phyloP scores from a whole-genome alignment of 2,329 filamentous ascomycete species.

The Helminthosporium solani region DNA sequence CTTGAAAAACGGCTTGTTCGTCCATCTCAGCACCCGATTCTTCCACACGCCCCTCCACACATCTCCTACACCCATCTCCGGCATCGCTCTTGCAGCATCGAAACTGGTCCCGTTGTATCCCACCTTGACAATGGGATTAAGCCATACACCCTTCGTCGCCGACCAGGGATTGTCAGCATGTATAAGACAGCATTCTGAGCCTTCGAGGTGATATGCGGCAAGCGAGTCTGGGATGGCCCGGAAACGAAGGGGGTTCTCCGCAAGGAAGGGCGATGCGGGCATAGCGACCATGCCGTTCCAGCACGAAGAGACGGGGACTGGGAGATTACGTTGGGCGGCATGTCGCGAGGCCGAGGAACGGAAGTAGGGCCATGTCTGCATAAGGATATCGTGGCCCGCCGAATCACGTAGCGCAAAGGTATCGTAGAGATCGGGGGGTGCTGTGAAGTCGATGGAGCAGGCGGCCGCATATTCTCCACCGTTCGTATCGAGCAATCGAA shows the following conservation, averaged over 20 bases:
- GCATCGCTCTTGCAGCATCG: neutral
- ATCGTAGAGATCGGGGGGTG: conserved; percentile 59
- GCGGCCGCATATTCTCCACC: conserved; percentile 61
- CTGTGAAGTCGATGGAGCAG: conserved; percentile 61
- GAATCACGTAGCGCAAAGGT: conserved; percentile 62
- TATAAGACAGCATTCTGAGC: conserved; percentile 76
- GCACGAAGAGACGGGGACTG: conserved; percentile 63
- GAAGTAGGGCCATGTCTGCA: conserved; percentile 63
- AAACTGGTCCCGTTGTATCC: conserved; percentile 54
- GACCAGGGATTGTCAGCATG: conserved; percentile 68
- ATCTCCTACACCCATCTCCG: neutral
- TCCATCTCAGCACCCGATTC: conserved; percentile 11
- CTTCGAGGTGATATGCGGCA: conserved; percentile 63
- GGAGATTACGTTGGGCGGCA: conserved; percentile 50
- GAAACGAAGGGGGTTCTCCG: conserved; percentile 54
- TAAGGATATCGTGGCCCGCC: conserved; percentile 53
- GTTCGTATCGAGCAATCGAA: conserved; percentile 58
- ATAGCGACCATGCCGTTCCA: conserved; percentile 63
- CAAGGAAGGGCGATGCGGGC: conserved; percentile 26
- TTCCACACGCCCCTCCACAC: conserved; percentile 6
- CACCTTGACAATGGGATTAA: conserved; percentile 71
- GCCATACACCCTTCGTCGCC: conserved; percentile 56
- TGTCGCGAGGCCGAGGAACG: conserved; percentile 52
- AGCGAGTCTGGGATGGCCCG: conserved; percentile 65
- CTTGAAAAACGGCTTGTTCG: conserved; percentile 2